Conservation (phyloP, 768 basidiomycete species). For the Rickenella mellea region DNA sequence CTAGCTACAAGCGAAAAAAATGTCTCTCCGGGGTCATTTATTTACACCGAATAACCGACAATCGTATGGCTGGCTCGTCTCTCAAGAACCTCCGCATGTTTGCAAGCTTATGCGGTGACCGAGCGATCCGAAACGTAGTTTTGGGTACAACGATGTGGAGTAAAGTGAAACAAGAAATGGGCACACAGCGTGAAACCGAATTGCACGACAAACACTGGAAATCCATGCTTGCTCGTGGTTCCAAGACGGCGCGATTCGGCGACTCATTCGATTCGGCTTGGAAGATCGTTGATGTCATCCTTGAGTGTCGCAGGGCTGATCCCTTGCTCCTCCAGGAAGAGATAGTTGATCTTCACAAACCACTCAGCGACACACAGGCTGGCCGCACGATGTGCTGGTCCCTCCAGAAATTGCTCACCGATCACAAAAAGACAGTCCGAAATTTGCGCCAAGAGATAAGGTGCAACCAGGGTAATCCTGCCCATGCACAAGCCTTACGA, state of each 20-base stretch:
- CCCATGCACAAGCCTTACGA: too few relatives aligned
- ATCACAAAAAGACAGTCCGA: too few relatives aligned
- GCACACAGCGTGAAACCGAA: conserved; percentile 18
- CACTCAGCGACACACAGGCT: too few relatives aligned
- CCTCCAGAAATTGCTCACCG: too few relatives aligned
- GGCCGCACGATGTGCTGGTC: too few relatives aligned
- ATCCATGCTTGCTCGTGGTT: conserved; percentile 17
- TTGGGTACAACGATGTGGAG: conserved; percentile 33
- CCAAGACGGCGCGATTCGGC: conserved; percentile 16
- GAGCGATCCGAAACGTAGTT: conserved; percentile 20
- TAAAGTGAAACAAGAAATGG: conserved; percentile 13
- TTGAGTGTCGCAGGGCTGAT: too few relatives aligned
- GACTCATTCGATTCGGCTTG: conserved; percentile 16
- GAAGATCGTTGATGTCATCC: conserved; percentile 16
- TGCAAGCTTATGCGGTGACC: conserved; percentile 15
- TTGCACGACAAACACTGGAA: conserved; percentile 22
- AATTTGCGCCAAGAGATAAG: too few relatives aligned
- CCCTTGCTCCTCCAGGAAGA: conserved; percentile 24
- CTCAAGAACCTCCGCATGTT: conserved; percentile 25
- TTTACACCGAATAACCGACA: conserved; percentile 30
- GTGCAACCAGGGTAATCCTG: too few relatives aligned
- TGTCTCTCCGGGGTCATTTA: conserved; percentile 28
- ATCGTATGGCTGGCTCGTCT: conserved; percentile 24
- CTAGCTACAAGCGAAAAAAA: conserved; percentile 17
- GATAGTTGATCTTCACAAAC: conserved; percentile 18